phyloP scores from a whole-genome alignment of 331 rosid species.

The Malus hybrid region DNA sequence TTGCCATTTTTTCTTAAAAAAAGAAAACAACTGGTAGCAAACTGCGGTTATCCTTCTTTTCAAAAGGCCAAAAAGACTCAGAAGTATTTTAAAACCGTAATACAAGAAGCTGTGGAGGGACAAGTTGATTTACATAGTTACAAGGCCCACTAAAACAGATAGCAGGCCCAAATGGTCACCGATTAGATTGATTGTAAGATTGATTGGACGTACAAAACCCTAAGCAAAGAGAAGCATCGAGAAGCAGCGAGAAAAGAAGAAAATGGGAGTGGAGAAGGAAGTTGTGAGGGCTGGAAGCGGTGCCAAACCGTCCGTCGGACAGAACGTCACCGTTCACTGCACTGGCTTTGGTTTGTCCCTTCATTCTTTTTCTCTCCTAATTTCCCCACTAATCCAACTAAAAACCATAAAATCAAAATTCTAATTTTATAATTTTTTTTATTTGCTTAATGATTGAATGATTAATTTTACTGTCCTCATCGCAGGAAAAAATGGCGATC shows the following conservation, averaged over 20 bases:
- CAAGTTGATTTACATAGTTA: no score
- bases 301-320: constrained; percentile 66
- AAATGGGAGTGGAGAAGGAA: constrained; percentile 85
- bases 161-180: no score
- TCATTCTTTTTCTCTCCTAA: background rate
- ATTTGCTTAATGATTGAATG: background rate
- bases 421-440: background rate
- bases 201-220: background rate
- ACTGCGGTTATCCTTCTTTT: no score
- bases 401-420: background rate
- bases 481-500: constrained; percentile 72
- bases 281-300: constrained; percentile 64
- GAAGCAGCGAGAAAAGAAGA: background rate
- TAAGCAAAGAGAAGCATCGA: background rate
- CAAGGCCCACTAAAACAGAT: no score
- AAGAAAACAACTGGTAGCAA: no score
- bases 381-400: background rate
- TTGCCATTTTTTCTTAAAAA: no score
- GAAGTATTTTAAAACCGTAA: no score
- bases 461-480: background rate
- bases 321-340: constrained; percentile 87
- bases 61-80: no score
- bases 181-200: background rate
- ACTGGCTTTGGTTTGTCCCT: constrained; percentile 63
- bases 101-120: no score